Percentiles rank a stretch among this genome's conserved stretches.
Conservation (phyloP, 1,139 yeast species). For the Pichia sp. region DNA sequence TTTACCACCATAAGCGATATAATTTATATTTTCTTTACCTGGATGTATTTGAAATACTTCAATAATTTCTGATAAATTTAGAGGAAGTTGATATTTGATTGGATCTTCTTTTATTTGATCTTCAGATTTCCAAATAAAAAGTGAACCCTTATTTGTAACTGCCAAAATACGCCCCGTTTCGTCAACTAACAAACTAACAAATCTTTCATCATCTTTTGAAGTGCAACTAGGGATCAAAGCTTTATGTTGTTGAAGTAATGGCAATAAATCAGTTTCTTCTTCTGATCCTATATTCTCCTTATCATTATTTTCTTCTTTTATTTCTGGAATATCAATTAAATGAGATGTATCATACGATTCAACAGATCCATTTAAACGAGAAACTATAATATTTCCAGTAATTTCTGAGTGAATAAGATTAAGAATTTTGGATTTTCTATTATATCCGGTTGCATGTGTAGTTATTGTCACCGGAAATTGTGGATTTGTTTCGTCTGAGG, state of each 20-base stretch:
- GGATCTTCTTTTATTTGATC: conserved; percentile 29
- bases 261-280: conserved; percentile 5
- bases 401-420: conserved; percentile 21
- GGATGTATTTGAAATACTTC: conserved; percentile 44
- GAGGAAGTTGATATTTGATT: conserved; percentile 27
- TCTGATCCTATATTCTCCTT: conserved; percentile 1
- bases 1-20: conserved; percentile 70
- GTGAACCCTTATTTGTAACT: conserved; percentile 44
- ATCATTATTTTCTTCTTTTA: conserved; percentile 1
- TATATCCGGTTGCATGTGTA: conserved; percentile 13
- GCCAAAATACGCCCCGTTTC: conserved; percentile 27
- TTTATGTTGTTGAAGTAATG: conserved; percentile 8
- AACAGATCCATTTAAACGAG: conserved; percentile 40
- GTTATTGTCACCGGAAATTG: conserved; percentile 6
- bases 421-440: conserved; percentile 21
- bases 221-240: conserved; percentile 3
- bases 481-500: conserved; percentile 4
- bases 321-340: conserved; percentile 3
- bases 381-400: conserved; percentile 34
- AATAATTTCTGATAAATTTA: conserved; percentile 35
- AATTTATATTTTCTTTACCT: conserved; percentile 31
- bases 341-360: conserved; percentile 12
- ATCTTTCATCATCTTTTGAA: conserved; percentile 15
- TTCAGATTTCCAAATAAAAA: conserved; percentile 34
- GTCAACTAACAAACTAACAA: conserved; percentile 22